Evolutionary conservation across 2,329 filamentous ascomycete genomes (phyloP).

Genomic region (Raffaelea albimanens): DNA sequence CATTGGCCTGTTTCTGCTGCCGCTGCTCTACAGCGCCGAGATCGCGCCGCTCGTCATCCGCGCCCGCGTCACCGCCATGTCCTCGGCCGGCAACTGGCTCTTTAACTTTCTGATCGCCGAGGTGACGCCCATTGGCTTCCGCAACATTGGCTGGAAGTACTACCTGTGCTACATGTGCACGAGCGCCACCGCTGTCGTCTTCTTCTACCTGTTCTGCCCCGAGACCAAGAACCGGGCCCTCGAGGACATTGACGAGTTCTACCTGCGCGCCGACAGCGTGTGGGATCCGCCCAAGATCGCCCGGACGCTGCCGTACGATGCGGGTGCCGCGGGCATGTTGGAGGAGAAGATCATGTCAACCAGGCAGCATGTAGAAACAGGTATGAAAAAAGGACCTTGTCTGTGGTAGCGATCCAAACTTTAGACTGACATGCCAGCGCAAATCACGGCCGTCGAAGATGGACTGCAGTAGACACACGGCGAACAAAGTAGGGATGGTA

Average conservation of each 20-base stretch:
- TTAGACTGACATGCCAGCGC: no score
- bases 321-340: no score
- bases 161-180: slow-evolving; percentile 29
- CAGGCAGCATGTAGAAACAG: no score
- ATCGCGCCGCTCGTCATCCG: slow-evolving; percentile 41
- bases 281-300: no score
- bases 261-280: no score
- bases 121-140: slow-evolving; percentile 36
- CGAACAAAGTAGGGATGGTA: no score
- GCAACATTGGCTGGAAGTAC: slow-evolving; percentile 41
- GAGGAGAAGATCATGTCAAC: no score
- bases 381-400: no score
- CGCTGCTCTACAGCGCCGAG: slow-evolving; percentile 51
- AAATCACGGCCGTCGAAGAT: no score
- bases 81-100: slow-evolving; percentile 48
- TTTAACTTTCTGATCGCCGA: slow-evolving; percentile 57
- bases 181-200: slow-evolving; percentile 24
- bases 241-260: slow-evolving; percentile 36
- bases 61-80: slow-evolving; percentile 48
- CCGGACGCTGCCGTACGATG: no score
- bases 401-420: no score
- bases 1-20: slow-evolving; percentile 42
- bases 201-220: slow-evolving; percentile 41
- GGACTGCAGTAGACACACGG: no score
- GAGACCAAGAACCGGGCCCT: slow-evolving; percentile 46